A percentile compares a stretch with the other conserved stretches of the same genome.
Conservation (phyloP, 1,284 basidiomycete genomes). For the Sphagnurus paluster region DNA sequence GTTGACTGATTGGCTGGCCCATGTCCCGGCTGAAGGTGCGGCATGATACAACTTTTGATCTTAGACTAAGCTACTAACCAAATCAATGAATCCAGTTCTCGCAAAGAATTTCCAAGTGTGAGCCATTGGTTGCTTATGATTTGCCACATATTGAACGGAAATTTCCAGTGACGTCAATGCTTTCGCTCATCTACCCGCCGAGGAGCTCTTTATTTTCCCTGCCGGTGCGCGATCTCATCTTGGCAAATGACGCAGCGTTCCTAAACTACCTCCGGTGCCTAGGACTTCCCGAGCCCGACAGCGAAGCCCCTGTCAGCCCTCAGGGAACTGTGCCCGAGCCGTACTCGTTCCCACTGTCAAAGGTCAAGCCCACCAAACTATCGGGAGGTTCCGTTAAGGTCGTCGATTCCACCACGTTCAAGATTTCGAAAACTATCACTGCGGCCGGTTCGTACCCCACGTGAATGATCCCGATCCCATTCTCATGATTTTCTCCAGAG, state of each 20-base stretch:
- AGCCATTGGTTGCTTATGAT: constrained; percentile 5
- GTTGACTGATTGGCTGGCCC: constrained; percentile 67
- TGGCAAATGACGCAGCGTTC: constrained; percentile 15
- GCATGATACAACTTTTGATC: neutral
- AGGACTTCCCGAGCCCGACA: constrained; percentile 32
- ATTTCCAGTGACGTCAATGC: constrained; percentile 39
- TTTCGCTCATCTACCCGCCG: constrained; percentile 56
- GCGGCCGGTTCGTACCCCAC: constrained; percentile 37
- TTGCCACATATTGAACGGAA: neutral
- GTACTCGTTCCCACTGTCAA: constrained; percentile 55
- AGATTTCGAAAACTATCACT: constrained; percentile 56
- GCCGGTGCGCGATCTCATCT: constrained; percentile 35
- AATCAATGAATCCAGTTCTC: constrained; percentile 49
- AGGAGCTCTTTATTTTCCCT: constrained; percentile 72
- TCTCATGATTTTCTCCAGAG: constrained; percentile 31
- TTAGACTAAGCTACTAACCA: neutral
- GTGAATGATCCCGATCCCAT: neutral
- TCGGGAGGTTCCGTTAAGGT: constrained; percentile 66
- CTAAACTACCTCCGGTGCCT: constrained; percentile 30
- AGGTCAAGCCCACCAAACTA: constrained; percentile 47
- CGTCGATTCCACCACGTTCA: constrained; percentile 55
- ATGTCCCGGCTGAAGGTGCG: constrained; percentile 51
- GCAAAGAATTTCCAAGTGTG: constrained; percentile 69
- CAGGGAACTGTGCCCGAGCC: constrained; percentile 52
- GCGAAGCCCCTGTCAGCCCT: constrained; percentile 42